Percentiles rank a stretch among this genome's conserved stretches.
Conservation (phyloP, 306 rosid species). For the Glycine soja region DNA sequence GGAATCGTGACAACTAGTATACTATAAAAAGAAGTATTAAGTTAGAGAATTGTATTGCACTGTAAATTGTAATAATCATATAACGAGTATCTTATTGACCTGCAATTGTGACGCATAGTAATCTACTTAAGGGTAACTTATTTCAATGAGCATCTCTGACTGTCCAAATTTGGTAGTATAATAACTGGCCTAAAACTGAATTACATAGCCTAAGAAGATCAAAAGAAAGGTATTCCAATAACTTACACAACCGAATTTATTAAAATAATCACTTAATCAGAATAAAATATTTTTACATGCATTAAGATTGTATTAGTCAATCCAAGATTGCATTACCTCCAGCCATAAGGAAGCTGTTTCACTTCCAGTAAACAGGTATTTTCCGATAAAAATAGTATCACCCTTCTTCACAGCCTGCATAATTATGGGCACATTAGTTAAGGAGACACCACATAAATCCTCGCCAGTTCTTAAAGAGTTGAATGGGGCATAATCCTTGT, state of each 20-base stretch:
- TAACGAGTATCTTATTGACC: neutral
- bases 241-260: neutral
- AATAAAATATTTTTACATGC: neutral
- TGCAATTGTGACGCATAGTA: neutral
- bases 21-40: neutral
- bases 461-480: neutral
- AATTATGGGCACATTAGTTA: constrained; percentile 29
- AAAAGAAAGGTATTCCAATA: constrained; percentile 11
- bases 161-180: neutral
- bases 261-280: constrained; percentile 9
- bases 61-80: neutral
- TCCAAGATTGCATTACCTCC: constrained; percentile 48
- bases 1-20: neutral
- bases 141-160: neutral
- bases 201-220: constrained; percentile 13
- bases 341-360: constrained; percentile 58
- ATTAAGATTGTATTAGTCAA: neutral
- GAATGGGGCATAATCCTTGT: neutral
- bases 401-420: constrained; percentile 59
- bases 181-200: constrained; percentile 16
- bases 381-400: constrained; percentile 55
- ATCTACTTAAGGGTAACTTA: neutral
- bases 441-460: neutral
- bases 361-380: constrained; percentile 54
- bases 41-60: neutral